Evolutionary conservation across 768 basidiomycete genomes (phyloP).

Genomic region (Lyophyllum atratum): DNA sequence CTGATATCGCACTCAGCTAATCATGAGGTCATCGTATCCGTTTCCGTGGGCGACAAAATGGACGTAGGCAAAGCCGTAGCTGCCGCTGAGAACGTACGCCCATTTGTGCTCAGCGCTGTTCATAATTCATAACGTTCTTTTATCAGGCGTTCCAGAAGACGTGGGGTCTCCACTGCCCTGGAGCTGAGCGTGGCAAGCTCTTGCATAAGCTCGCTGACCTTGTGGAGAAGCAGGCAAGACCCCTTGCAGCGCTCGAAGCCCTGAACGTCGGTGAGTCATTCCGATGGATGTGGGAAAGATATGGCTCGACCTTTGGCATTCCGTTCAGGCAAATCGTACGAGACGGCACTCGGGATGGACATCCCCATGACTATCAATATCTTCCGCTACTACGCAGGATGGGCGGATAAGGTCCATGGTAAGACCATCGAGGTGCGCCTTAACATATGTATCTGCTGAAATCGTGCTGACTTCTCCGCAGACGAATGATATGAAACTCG

Average conservation of each 20-base stretch:
- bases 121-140: not conserved
- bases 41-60: not conserved
- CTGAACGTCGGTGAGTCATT: constrained; percentile 20
- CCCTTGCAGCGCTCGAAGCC: constrained; percentile 27
- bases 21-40: not conserved
- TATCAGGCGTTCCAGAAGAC: constrained; percentile 42
- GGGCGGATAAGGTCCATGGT: constrained; percentile 85
- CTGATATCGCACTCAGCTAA: not conserved
- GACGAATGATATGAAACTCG: constrained; percentile 27
- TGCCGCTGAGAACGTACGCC: constrained; percentile 4
- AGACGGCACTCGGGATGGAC: constrained; percentile 48
- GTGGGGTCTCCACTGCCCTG: constrained; percentile 66
- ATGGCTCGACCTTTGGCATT: not conserved
- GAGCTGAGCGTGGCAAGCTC: constrained; percentile 26
- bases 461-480: not conserved
- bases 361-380: constrained; percentile 46
- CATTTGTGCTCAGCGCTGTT: not conserved
- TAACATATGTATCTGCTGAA: not conserved
- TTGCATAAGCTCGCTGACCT: constrained; percentile 31
- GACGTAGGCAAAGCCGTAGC: not conserved
- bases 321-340: constrained; percentile 50
- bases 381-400: constrained; percentile 83
- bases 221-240: constrained; percentile 24
- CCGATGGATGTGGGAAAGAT: not conserved
- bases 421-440: constrained; percentile 65